These are phyloP conservation scores for Podochytrium sp. DNA, from an alignment of 192 early-diverging fungal species.

Conservation along the genomic window DNA sequence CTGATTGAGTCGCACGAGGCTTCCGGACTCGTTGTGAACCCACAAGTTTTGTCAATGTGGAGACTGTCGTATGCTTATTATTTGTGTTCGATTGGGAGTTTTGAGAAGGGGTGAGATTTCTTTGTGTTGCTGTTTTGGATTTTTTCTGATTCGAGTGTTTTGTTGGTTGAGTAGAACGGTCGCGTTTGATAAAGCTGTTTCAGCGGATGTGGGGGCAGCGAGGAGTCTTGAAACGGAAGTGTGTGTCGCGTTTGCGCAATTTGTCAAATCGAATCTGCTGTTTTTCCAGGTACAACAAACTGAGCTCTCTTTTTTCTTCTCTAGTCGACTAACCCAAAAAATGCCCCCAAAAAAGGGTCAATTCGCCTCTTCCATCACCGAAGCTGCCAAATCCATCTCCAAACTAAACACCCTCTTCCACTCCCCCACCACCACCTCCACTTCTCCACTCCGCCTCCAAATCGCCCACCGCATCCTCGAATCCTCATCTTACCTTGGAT, in stretches of 20 bases:
- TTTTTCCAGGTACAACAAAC: constrained; percentile 27
- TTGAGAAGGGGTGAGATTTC: constrained; percentile 52
- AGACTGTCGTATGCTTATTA: constrained; percentile 63
- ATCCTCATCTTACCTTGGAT: constrained; percentile 52
- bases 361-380: neutral
- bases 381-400: neutral
- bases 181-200: constrained; percentile 21
- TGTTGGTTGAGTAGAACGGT: neutral
- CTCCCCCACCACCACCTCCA: neutral
- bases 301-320: too few relatives aligned
- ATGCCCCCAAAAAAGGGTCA: constrained; percentile 2
- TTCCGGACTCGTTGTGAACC: neutral
- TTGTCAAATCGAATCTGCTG: constrained; percentile 22
- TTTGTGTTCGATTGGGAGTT: constrained; percentile 59
- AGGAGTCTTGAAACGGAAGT: neutral
- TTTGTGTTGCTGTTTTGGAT: neutral
- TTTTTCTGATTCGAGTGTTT: constrained; percentile 4
- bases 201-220: constrained; percentile 27
- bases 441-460: neutral
- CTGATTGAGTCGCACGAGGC: constrained; percentile 39
- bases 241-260: constrained; percentile 9
- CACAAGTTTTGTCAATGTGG: constrained; percentile 47
- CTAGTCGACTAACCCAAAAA: neutral
- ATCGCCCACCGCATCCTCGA: constrained; percentile 49
- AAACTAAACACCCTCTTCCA: neutral